Percentiles rank a stretch among this genome's conserved stretches.
These are phyloP conservation scores for Monascus ruber DNA, from an alignment of 2,329 filamentous ascomycete species.

Conservation along the genomic window DNA sequence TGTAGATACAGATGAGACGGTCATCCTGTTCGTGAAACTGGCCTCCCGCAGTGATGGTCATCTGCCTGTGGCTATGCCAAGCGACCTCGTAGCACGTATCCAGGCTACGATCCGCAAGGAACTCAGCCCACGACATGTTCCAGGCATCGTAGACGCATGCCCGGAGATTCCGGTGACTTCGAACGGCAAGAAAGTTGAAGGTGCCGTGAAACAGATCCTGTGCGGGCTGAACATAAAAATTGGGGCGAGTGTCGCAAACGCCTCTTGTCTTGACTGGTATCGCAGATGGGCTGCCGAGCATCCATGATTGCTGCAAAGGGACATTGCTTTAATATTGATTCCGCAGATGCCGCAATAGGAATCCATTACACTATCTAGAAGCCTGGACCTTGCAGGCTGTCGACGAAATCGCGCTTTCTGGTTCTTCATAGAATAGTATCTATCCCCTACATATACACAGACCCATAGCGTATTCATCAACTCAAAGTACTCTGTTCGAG, in stretches of 20 bases:
- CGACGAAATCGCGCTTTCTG: too few relatives aligned
- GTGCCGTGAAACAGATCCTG: conserved; percentile 90
- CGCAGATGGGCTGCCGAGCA: conserved; percentile 57
- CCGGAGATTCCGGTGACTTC: conserved; percentile 81
- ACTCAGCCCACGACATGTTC: conserved; percentile 81
- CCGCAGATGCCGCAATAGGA: too few relatives aligned
- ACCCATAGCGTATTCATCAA: too few relatives aligned
- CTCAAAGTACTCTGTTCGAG: too few relatives aligned
- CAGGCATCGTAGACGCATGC: conserved; percentile 68
- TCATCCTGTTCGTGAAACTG: conserved; percentile 82
- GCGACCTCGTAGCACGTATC: conserved; percentile 52
- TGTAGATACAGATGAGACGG: conserved; percentile 69
- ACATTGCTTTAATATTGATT: too few relatives aligned
- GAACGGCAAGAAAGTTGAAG: conserved; percentile 97
- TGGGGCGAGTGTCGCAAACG: conserved; percentile 86
- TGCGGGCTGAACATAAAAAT: conserved; percentile 80
- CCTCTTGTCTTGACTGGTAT: conserved; percentile 82
- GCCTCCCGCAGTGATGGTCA: conserved; percentile 15
- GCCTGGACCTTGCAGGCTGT: too few relatives aligned
- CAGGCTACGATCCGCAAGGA: conserved; percentile 60
- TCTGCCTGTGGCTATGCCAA: conserved; percentile 35
- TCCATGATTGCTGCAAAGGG: conserved; percentile 6
- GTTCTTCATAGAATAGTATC: too few relatives aligned
- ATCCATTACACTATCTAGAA: too few relatives aligned
- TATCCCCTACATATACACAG: too few relatives aligned